Percentiles rank a stretch among this genome's conserved stretches.
phyloP scores from a whole-genome alignment of 2,329 filamentous ascomycete genomes.

The Magnaporthiopsis incrustans region DNA sequence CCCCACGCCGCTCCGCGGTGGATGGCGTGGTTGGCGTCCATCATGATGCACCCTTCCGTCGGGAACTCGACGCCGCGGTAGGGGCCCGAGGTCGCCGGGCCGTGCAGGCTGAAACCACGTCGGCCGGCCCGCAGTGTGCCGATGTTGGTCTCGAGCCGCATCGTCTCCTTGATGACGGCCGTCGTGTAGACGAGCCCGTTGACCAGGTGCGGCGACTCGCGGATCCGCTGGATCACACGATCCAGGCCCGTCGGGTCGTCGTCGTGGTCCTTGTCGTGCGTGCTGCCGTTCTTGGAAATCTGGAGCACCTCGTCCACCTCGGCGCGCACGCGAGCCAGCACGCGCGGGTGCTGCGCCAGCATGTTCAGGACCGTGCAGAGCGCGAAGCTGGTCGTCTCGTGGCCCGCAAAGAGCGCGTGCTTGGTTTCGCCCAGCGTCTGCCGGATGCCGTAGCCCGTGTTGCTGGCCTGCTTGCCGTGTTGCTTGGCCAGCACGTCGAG shows the following conservation, averaged over 20 bases:
- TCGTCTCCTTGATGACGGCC: conserved; percentile 9
- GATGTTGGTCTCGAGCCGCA: conserved; percentile 6
- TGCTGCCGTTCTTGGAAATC: background rate
- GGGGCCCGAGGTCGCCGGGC: background rate
- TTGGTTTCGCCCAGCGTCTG: conserved; percentile 6
- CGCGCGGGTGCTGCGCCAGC: background rate
- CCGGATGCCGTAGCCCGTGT: conserved; percentile 5
- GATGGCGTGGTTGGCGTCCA: conserved; percentile 7
- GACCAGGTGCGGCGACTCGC: conserved; percentile 6
- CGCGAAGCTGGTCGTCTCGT: conserved; percentile 7
- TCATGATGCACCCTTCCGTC: conserved; percentile 3
- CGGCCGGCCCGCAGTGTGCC: conserved; percentile 7
- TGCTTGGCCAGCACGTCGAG: conserved; percentile 18
- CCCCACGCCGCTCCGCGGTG: conserved; percentile 2
- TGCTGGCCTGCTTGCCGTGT: conserved; percentile 16
- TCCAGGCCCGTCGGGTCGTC: conserved; percentile 17
- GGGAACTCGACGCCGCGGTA: conserved; percentile 3
- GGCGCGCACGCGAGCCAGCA: conserved; percentile 1
- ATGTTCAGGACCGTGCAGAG: background rate
- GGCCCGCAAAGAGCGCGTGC: conserved; percentile 5
- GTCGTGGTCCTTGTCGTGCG: background rate
- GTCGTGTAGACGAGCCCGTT: conserved; percentile 3
- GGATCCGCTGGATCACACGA: background rate
- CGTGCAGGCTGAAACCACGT: conserved; percentile 4
- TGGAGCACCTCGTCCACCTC: conserved; percentile 5